phyloP scores from a whole-genome alignment of 1,284 basidiomycete genomes.

The Cutaneotrichosporon daszewskae region DNA sequence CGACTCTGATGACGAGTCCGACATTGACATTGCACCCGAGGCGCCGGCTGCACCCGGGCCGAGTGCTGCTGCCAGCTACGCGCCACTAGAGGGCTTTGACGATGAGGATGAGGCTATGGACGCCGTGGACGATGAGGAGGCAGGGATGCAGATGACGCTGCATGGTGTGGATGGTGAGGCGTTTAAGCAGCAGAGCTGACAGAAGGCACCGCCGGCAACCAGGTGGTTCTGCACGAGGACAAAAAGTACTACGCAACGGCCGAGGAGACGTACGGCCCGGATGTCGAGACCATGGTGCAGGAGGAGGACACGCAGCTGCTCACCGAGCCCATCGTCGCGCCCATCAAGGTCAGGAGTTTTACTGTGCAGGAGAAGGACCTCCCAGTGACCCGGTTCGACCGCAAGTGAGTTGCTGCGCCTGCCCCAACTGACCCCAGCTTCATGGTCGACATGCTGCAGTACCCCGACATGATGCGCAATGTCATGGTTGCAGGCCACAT shows the following conservation, averaged over 20 bases:
- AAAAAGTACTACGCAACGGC: conserved; percentile 98
- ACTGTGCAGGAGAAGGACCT: conserved; percentile 86
- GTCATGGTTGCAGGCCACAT: conserved; percentile 91
- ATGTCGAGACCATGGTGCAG: conserved; percentile 93
- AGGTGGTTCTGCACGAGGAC: conserved; percentile 90
- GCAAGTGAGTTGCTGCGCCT: conserved; percentile 60
- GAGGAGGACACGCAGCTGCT: conserved; percentile 97
- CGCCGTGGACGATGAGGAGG: conserved; percentile 35
- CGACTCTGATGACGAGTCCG: conserved; percentile 72
- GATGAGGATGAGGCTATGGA: conserved; percentile 42
- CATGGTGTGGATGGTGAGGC: conserved; percentile 39
- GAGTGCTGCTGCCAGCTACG: conserved; percentile 25
- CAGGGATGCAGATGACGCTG: conserved; percentile 40
- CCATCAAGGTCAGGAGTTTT: conserved; percentile 88
- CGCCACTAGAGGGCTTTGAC: conserved; percentile 47
- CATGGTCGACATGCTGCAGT: conserved; percentile 81
- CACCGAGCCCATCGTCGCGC: conserved; percentile 90
- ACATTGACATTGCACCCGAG: conserved; percentile 27
- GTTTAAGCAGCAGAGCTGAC: not conserved
- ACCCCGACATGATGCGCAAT: conserved; percentile 93
- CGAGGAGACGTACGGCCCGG: conserved; percentile 83
- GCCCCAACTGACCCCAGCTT: conserved; percentile 56
- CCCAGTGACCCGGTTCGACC: conserved; percentile 88
- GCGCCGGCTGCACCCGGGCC: conserved; percentile 31
- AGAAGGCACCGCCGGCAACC: conserved; percentile 54